Percentiles rank a stretch among this genome's conserved stretches.
These are phyloP conservation scores for Hypoxylon sp. DNA, from an alignment of 2,329 filamentous ascomycete species.

Conservation along the genomic window DNA sequence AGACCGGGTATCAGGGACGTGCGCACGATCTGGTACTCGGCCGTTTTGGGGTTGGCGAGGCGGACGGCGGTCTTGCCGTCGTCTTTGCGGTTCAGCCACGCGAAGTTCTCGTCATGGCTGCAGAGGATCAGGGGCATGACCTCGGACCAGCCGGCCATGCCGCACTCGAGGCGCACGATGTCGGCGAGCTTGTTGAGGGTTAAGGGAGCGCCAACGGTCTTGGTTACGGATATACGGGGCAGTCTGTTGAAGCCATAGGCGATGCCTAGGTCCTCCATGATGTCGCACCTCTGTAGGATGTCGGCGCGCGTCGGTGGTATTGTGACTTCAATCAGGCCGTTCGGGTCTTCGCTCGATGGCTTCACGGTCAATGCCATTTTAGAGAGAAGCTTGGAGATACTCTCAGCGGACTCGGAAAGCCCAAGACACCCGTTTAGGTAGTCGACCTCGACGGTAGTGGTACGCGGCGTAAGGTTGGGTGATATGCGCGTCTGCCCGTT, in stretches of 20 bases:
- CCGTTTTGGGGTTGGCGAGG: conserved; percentile 82
- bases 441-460: conserved; percentile 84
- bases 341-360: conserved; percentile 73
- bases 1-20: conserved; percentile 80
- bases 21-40: conserved; percentile 83
- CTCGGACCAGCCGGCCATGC: conserved; percentile 96
- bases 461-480: conserved; percentile 82
- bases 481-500: conserved; percentile 85
- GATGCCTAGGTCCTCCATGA: conserved; percentile 98
- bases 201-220: conserved; percentile 87
- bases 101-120: conserved; percentile 98
- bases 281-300: conserved; percentile 94
- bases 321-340: conserved; percentile 81
- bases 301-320: conserved; percentile 93
- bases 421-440: conserved; percentile 97
- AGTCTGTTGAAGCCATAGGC: conserved; percentile 98
- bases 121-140: conserved; percentile 96
- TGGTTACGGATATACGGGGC: conserved; percentile 86
- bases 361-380: conserved; percentile 91
- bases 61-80: conserved; percentile 77
- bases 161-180: conserved; percentile 88
- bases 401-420: conserved; percentile 77
- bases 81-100: conserved; percentile 85
- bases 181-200: conserved; percentile 95
- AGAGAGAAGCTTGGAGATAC: conserved; percentile 82